phyloP scores from a whole-genome alignment of 225 moss, liverwort and hornwort genomes.

The Sphagnum contortum region DNA sequence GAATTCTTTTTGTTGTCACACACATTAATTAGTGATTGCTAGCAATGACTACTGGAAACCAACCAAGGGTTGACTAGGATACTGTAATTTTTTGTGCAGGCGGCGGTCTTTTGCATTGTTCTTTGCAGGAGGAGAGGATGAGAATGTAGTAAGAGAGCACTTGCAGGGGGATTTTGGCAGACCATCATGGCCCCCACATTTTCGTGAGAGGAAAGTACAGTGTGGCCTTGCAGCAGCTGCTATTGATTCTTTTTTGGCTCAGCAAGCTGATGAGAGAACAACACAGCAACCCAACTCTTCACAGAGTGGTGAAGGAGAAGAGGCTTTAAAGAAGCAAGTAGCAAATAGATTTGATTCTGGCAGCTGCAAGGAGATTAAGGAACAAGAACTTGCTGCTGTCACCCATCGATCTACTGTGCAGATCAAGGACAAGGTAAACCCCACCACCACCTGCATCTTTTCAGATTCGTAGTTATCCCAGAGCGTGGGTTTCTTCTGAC shows the following conservation, averaged over 20 bases:
- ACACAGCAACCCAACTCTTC: neutral
- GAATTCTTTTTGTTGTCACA: too few species aligned
- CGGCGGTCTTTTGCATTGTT: constrained; percentile 5
- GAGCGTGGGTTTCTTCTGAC: too few species aligned
- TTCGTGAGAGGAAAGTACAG: constrained; percentile 4
- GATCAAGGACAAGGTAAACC: constrained; percentile 8
- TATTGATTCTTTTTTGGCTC: neutral
- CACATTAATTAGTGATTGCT: too few species aligned
- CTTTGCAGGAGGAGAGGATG: constrained; percentile 7
- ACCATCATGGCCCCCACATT: constrained; percentile 1
- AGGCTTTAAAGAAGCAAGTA: constrained; percentile 1
- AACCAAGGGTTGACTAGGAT: too few species aligned
- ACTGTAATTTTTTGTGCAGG: neutral
- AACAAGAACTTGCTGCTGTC: constrained; percentile 17
- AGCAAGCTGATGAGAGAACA: too few species aligned
- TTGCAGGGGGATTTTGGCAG: neutral
- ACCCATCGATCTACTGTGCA: constrained; percentile 18
- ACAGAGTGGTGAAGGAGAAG: constrained; percentile 6
- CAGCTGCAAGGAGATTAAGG: constrained; percentile 10
- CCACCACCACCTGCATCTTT: too few species aligned
- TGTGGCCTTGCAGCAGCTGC: constrained; percentile 8
- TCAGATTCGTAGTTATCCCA: too few species aligned
- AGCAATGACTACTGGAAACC: too few species aligned
- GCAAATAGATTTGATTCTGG: constrained; percentile 4
- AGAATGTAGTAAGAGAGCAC: neutral